These are phyloP conservation scores for Secale cereale DNA, from an alignment of 176 grass and related monocot genomes.

Conservation along the genomic window DNA sequence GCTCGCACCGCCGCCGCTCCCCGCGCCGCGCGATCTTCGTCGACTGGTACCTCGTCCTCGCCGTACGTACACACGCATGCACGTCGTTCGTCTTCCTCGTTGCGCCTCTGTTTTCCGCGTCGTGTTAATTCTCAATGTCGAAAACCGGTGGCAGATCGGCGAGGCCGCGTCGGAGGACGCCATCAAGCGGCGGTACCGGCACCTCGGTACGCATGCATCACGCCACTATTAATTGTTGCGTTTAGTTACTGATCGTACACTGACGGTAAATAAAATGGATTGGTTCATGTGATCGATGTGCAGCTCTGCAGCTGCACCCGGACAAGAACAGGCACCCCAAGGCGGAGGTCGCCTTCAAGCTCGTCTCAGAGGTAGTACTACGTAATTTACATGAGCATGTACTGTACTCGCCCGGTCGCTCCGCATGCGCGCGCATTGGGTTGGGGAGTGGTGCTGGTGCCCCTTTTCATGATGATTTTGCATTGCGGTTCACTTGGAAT, in stretches of 20 bases:
- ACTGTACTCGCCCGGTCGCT: no score
- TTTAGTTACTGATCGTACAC: neutral
- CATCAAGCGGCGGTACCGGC: constrained; percentile 58
- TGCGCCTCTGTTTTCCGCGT: neutral
- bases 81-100: neutral
- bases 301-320: constrained; percentile 90
- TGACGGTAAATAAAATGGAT: neutral
- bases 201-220: constrained; percentile 49
- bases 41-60: constrained; percentile 97
- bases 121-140: neutral
- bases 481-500: no score
- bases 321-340: constrained; percentile 96
- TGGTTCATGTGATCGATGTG: neutral
- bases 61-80: constrained; percentile 27
- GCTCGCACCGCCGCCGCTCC: constrained; percentile 54
- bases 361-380: constrained; percentile 95
- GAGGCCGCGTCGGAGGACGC: constrained; percentile 53
- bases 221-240: neutral
- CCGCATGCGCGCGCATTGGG: neutral
- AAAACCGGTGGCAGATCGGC: constrained; percentile 33
- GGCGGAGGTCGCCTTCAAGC: constrained; percentile 89
- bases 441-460: neutral
- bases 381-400: no score
- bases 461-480: neutral
- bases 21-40: constrained; percentile 31